Base-by-base conservation (phyloP, 2,329 filamentous ascomycete genomes). In the Exutisphaerella laricina region DNA sequence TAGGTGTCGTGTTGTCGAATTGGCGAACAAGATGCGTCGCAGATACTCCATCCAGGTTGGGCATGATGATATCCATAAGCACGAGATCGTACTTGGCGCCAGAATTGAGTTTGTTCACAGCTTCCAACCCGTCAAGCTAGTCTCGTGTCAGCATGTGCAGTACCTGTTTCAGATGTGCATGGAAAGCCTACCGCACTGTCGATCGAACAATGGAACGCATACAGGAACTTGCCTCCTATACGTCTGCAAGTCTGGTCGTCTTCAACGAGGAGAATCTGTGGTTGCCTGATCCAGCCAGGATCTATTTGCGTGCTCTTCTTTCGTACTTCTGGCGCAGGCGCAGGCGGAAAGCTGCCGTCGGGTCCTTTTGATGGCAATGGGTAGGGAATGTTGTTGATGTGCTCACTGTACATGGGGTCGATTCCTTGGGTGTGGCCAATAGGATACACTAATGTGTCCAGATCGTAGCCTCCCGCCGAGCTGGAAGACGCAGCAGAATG, bases 321-420 rank as follows among this genome's bases (percentile, higher is more conserved):
- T 22, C 77, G 70, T 28, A 67, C 67, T 34, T 78, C 76, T 49
- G 69, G 69, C 28, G 69, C 64, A 46, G 70, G 51, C 46, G 77
- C 71, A 34, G 66, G 53, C 10, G 68, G 47, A 8, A 53, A 47
- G 12, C 36, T 44, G n/a, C 48, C 54, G 37, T 80, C 77, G 12
- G 70, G 57, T 4, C 74, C 72, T 54, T 84, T 87, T 2, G 85
- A 74, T 12, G 78, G 87, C 66, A 87, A 72, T 6, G 83, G 74
- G 61, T 95, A 97, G 0, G 89, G 88, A 43, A 96, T 94, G 62
- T 94, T 95, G 68, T 90, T 81, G 60, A 96, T 88, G 60, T 96
- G 88, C 57, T 96, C 89, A 55, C 86, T 84, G 61, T 90, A 89
- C 75, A 94, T 92, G 1, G 90, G 89, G 60, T 96, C 89, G 53